These are phyloP conservation scores for Suillus brevipes DNA, from an alignment of 768 basidiomycete species.

Conservation along the genomic window DNA sequence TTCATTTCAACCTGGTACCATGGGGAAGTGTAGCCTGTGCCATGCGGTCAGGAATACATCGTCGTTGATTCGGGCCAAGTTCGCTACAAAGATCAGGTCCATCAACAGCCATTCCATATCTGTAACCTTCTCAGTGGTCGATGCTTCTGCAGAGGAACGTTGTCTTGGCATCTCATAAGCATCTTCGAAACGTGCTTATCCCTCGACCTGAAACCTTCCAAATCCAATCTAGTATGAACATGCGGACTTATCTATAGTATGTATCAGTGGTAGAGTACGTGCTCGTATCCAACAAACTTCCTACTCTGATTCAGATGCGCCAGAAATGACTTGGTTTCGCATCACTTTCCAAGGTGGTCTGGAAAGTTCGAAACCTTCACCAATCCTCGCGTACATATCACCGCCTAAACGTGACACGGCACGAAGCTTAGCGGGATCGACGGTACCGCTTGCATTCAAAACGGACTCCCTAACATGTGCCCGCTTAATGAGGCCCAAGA, in stretches of 20 bases:
- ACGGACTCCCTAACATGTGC: conserved; percentile 53
- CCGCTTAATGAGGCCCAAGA: conserved; percentile 55
- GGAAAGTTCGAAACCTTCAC: conserved; percentile 49
- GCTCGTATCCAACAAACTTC: not conserved
- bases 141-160: not conserved
- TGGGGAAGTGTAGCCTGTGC: conserved; percentile 3
- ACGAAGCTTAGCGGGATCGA: conserved; percentile 51
- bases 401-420: conserved; percentile 58
- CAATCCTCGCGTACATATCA: conserved; percentile 48
- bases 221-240: conserved; percentile 1
- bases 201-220: conserved; percentile 7
- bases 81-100: not conserved
- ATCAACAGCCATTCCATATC: not conserved
- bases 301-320: not conserved
- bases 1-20: conserved; percentile 5
- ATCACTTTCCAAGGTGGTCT: conserved; percentile 38
- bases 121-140: not conserved
- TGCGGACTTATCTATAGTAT: not conserved
- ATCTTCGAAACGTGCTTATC: not conserved
- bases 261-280: not conserved
- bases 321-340: conserved; percentile 9
- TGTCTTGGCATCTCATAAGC: conserved; percentile 6
- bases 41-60: not conserved
- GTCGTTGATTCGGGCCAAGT: not conserved
- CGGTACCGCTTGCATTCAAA: conserved; percentile 40